phyloP scores from a whole-genome alignment of 169 alveolate genomes.

The Eimeria maxima region DNA sequence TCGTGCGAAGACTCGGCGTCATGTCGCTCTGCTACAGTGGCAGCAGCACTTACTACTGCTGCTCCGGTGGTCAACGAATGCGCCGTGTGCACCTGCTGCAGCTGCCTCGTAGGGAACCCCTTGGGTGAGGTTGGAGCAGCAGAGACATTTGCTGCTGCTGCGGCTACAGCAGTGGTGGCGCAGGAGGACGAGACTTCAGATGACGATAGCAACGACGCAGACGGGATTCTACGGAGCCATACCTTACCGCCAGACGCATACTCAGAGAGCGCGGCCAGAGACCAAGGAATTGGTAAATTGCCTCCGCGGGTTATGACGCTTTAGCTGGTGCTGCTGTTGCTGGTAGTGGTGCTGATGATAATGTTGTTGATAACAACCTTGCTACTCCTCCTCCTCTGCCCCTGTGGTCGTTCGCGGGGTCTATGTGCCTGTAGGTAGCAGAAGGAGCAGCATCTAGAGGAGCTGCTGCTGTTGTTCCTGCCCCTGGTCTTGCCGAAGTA shows the following conservation, averaged over 20 bases:
- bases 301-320: not conserved
- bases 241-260: conserved; percentile 33
- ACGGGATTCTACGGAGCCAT: conserved; percentile 63
- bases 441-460: not conserved
- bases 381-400: no score
- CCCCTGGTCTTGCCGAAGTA: not conserved
- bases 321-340: not conserved
- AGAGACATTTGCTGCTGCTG: not conserved
- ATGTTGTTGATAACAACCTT: not conserved
- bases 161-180: not conserved
- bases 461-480: not conserved
- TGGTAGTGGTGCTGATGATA: not conserved
- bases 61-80: conserved; percentile 15
- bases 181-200: conserved; percentile 22
- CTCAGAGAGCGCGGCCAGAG: conserved; percentile 25
- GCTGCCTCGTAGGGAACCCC: conserved; percentile 14
- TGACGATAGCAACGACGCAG: conserved; percentile 63
- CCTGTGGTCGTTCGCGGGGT: no score
- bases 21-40: not conserved
- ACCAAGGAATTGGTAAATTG: not conserved
- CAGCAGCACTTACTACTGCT: conserved; percentile 26
- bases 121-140: not conserved
- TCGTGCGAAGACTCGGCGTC: not conserved
- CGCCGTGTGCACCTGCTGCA: conserved; percentile 6
- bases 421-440: not conserved